Evolutionary conservation across 225 moss, liverwort and hornwort genomes (phyloP), one percentile per base, ranked within the genome.

Genomic region (Lunularia cruciata): DNA sequence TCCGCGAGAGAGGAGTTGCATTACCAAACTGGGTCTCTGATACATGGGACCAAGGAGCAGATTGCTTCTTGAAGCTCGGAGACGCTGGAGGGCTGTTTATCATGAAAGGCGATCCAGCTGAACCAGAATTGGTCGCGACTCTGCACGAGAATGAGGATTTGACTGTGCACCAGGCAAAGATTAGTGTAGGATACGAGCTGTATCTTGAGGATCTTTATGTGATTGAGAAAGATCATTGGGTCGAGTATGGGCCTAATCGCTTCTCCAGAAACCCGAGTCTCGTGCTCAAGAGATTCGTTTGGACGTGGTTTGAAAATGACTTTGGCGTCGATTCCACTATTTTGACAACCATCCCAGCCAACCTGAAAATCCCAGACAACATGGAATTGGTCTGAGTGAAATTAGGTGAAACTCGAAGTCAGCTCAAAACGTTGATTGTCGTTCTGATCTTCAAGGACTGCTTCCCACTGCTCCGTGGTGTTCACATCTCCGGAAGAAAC

Each of bases 51-150:
- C 1, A 23, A 14, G 69, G 56, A 14, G 39, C 69, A 26, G 47
- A 69, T 28, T 69, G 69, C 10, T 69, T 69, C 39, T 2, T 69
- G 15, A 69, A 69, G 18, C 55, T 69, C 0, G 15, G 57, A 19
- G 56, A 69, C 10, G 55, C 16, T 0, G 69, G 69, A 1, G 69
- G 69, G 15, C 26, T 69, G 9, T 25, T 40, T 7, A 69, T 56
- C 27, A 15, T 69, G 26, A 69, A 32, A 38, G 69, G 69, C 38
- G 43, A 69, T 69, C 56, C 38, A 6, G 8, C 10, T 0, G 5
- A 69, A 26, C 56, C 69, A 2, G 16, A 26, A 6, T 18, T 69
- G 4, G 19, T 69, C 8, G 40, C 39, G 18, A 31, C 10, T 25
- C 30, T 69, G 13, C 9, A 20, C 4, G 56, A 57, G 0, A 69